Percentiles rank a stretch among this genome's conserved stretches.
phyloP scores from a whole-genome alignment of 2,329 filamentous ascomycete genomes.

The Trichoderma guizhouense region DNA sequence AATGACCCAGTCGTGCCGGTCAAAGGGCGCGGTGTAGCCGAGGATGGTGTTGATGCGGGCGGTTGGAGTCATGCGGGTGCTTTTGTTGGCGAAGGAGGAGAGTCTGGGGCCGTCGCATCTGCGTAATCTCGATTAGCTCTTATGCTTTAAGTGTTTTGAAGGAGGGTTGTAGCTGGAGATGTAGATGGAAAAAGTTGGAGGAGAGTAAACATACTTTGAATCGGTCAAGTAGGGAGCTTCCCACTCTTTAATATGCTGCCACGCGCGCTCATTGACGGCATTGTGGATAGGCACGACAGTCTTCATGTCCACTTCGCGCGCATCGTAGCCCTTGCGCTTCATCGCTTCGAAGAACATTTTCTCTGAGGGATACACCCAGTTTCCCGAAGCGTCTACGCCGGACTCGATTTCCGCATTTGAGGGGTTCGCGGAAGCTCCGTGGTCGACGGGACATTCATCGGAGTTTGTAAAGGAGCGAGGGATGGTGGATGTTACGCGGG shows the following conservation, averaged over 20 bases:
- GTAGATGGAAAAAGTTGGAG: too few species aligned
- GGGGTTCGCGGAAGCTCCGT: slow-evolving; percentile 57
- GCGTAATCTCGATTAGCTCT: too few species aligned
- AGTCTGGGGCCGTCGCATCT: slow-evolving; percentile 75
- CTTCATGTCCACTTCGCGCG: slow-evolving; percentile 71
- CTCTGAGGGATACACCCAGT: slow-evolving; percentile 97
- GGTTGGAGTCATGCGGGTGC: slow-evolving; percentile 68
- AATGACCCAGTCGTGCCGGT: slow-evolving; percentile 95
- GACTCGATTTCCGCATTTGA: slow-evolving; percentile 79
- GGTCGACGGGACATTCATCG: slow-evolving; percentile 38
- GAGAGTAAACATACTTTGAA: slow-evolving; percentile 49
- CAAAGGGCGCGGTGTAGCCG: slow-evolving; percentile 90
- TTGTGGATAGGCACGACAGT: slow-evolving; percentile 97
- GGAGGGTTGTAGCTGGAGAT: background rate
- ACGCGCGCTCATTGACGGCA: slow-evolving; percentile 94
- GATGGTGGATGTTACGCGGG: slow-evolving; percentile 76
- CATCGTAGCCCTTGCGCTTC: slow-evolving; percentile 81
- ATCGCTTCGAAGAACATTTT: slow-evolving; percentile 98
- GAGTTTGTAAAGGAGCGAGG: slow-evolving; percentile 53
- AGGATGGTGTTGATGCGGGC: slow-evolving; percentile 78
- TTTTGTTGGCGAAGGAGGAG: slow-evolving; percentile 76
- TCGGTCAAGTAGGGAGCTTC: slow-evolving; percentile 64
- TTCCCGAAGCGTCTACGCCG: slow-evolving; percentile 68
- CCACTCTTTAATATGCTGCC: slow-evolving; percentile 89
- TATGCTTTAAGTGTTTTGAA: too few species aligned